Conservation (phyloP, 257 asterid species). For the Solanum pinnatisectum region DNA sequence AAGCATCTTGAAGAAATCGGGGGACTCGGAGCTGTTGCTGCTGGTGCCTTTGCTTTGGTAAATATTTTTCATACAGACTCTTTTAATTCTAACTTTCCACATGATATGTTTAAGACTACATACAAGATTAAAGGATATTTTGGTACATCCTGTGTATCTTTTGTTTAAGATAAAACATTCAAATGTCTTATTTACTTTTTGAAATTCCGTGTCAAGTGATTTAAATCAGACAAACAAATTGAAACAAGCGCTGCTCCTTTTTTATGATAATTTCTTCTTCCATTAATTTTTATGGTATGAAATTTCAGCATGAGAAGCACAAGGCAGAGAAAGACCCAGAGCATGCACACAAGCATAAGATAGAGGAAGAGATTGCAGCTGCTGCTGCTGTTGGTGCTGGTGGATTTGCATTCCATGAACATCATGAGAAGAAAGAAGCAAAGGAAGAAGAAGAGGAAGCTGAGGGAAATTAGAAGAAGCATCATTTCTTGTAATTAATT, state of each 20-base stretch:
- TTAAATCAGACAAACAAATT: too few relatives aligned
- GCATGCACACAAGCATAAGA: constrained; percentile 43
- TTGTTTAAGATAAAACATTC: too few relatives aligned
- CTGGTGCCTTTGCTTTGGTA: constrained; percentile 67
- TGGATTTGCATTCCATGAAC: constrained; percentile 66
- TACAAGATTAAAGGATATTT: too few relatives aligned
- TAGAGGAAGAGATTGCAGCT: constrained; percentile 54
- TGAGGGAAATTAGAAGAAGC: constrained; percentile 49
- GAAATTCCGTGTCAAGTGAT: too few relatives aligned
- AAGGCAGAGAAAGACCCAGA: constrained; percentile 62
- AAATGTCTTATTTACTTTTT: too few relatives aligned
- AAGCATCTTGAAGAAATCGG: constrained; percentile 46
- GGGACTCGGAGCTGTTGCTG: constrained; percentile 35
- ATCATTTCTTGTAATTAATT: constrained; percentile 25
- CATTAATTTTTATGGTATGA: background rate
- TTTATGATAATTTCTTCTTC: background rate
- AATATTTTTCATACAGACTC: background rate
- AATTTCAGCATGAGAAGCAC: constrained; percentile 57
- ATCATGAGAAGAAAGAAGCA: constrained; percentile 54
- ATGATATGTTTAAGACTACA: too few relatives aligned
- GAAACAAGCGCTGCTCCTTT: too few relatives aligned
- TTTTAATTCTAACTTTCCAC: background rate
- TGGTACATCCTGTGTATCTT: too few relatives aligned
- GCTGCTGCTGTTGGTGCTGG: constrained; percentile 47
- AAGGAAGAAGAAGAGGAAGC: constrained; percentile 36